Evolutionary conservation across 805 yeast species (phyloP), one percentile per base, ranked within the genome.

Genomic region (Starmerella etchellsii): DNA sequence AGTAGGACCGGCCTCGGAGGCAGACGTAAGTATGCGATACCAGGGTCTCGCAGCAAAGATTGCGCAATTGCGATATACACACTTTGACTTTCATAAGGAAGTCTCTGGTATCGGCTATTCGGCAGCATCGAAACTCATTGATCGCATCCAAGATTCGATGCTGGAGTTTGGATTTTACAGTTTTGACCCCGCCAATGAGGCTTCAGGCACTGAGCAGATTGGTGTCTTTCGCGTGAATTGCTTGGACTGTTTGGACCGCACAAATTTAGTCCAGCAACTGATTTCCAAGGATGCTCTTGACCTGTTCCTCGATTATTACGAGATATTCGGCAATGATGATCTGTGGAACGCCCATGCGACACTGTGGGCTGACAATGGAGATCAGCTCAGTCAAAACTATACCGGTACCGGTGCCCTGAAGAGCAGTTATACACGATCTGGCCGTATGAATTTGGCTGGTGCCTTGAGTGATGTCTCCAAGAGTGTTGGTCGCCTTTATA

Each of bases 351-450:
- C 77, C 41, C 95, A 87, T 50, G 82, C 87, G 50, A 72, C 81
- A 6, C 63, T 91, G 16, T 91, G 98, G 98, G 99, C 99, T 1
- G 95, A 91, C 59, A 91, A 91, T 59, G 99, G 98, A 42, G 98
- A 91, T 60, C 94, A 84, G 50, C 77, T 91, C 4, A 83, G 95
- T 2, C 93, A 83, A 57, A 88, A 91, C 15, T 91, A 91, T 61
- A 88, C 98, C 0, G 97, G 98, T 23, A 91, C 99, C 0, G 94
- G 94, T 46, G 99, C 99, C 0, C 67, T 91, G 47, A 91, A 91
- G 60, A 82, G 95, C 0, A 84, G 95, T 3, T 91, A 81, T 55
- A 82, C 97, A 1, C 72, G 99, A 56, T 78, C 82, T 23, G 98
- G 98, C 20, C 88, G 87, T 54, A 85, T 87, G 96, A 84, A 88